A percentile compares a stretch with the other conserved stretches of the same genome.
Conservation (phyloP, 208 protist genomes). For the Trypanosoma scelopori region DNA sequence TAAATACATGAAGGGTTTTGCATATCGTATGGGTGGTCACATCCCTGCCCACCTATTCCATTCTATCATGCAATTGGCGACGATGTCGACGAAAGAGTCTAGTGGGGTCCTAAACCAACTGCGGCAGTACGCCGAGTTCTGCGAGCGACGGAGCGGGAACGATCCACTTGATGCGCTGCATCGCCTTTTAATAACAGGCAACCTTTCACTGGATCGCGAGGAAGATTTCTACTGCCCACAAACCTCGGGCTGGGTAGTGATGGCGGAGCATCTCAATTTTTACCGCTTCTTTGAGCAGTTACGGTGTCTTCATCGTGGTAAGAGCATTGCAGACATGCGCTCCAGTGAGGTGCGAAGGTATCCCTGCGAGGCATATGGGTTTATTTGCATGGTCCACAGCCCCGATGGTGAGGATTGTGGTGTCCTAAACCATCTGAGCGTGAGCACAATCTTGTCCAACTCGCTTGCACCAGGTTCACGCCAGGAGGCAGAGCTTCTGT, state of each 20-base stretch:
- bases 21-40: slow-evolving; percentile 54
- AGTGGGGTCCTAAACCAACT: slow-evolving; percentile 52
- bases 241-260: slow-evolving; percentile 95
- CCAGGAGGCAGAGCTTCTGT: slow-evolving; percentile 34
- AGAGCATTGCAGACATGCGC: slow-evolving; percentile 98
- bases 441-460: slow-evolving; percentile 76
- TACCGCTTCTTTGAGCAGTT: slow-evolving; percentile 99
- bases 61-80: slow-evolving; percentile 34
- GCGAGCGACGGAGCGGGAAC: slow-evolving; percentile 32
- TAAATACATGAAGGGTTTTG: slow-evolving; percentile 53
- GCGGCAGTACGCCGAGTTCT: slow-evolving; percentile 55
- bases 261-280: slow-evolving; percentile 99
- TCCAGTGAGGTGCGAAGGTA: slow-evolving; percentile 98
- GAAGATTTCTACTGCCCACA: slow-evolving; percentile 91
- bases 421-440: slow-evolving; percentile 98
- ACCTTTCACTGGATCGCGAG: slow-evolving; percentile 71
- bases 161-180: slow-evolving; percentile 60
- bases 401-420: slow-evolving; percentile 99
- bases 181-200: slow-evolving; percentile 82
- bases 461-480: slow-evolving; percentile 28
- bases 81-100: slow-evolving; percentile 26
- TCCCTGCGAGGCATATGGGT: slow-evolving; percentile 98
- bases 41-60: slow-evolving; percentile 58
- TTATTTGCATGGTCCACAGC: slow-evolving; percentile 99
- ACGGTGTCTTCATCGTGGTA: slow-evolving; percentile 97